Evolutionary conservation across 2,329 filamentous ascomycete species (phyloP).

Genomic region (Penicillium olsonii): DNA sequence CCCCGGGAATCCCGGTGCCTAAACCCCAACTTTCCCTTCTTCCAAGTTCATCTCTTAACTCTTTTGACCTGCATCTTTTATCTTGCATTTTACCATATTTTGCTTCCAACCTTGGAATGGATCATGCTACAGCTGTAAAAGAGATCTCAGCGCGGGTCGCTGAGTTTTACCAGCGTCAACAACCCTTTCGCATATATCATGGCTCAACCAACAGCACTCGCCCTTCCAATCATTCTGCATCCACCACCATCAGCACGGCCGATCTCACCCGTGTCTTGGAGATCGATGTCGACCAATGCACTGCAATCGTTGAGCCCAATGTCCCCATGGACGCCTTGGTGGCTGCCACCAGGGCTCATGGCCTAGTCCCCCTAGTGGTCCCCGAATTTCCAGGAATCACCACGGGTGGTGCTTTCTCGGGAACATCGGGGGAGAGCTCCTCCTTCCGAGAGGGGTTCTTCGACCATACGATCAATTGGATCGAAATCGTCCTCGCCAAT

Average conservation of each 20-base stretch:
- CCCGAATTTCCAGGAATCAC: conserved; percentile 74
- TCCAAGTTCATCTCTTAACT: not conserved
- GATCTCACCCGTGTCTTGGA: conserved; percentile 62
- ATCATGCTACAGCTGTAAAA: conserved; percentile 18
- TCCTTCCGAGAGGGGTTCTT: conserved; percentile 69
- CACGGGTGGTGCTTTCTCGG: conserved; percentile 66
- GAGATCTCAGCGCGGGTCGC: conserved; percentile 17
- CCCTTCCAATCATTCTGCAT: conserved; percentile 44
- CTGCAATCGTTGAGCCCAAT: conserved; percentile 69
- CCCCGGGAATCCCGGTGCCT: not conserved
- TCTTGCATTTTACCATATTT: not conserved
- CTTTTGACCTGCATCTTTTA: not conserved
- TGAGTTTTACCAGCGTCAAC: conserved; percentile 50
- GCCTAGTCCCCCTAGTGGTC: conserved; percentile 64
- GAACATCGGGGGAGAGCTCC: conserved; percentile 67
- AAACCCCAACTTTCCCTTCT: not conserved
- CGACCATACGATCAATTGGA: conserved; percentile 61
- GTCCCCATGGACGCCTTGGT: conserved; percentile 68
- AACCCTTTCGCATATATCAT: conserved; percentile 74
- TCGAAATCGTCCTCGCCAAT: conserved; percentile 65
- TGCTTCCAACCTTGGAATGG: conserved; percentile 9
- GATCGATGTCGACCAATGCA: conserved; percentile 55
- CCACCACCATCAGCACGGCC: conserved; percentile 67
- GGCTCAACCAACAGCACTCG: conserved; percentile 77
- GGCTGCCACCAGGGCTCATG: conserved; percentile 55